Conservation (phyloP, 2,329 filamentous ascomycete species). For the Aspergillus pseudonomiae region DNA sequence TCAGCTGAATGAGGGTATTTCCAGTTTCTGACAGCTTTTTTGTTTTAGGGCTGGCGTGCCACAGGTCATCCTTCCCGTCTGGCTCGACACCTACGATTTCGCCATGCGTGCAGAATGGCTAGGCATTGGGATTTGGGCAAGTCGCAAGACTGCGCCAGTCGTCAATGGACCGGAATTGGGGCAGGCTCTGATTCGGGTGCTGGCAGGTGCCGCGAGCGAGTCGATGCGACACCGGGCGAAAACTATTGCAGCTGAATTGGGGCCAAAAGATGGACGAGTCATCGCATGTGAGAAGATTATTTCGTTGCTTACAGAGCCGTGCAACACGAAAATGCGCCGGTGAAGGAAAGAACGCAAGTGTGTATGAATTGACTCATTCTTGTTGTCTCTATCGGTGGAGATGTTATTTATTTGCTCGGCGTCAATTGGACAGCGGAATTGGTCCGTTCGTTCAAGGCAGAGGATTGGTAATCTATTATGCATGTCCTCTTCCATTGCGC, state of each 20-base stretch:
- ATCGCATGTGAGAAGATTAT: slow-evolving; percentile 27
- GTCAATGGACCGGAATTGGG: slow-evolving; percentile 31
- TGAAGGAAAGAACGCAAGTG: not conserved
- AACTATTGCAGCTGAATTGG: slow-evolving; percentile 13
- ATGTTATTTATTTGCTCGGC: too few species aligned
- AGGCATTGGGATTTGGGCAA: slow-evolving; percentile 48
- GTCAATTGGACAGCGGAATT: not conserved
- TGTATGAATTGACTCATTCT: not conserved
- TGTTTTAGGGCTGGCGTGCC: slow-evolving; percentile 45
- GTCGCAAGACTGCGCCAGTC: slow-evolving; percentile 37
- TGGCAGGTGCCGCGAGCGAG: slow-evolving; percentile 11
- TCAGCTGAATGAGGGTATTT: not conserved
- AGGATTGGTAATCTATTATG: not conserved
- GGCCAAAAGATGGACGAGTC: slow-evolving; percentile 20
- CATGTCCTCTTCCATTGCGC: too few species aligned
- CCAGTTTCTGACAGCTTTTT: slow-evolving; percentile 7
- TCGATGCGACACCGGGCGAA: slow-evolving; percentile 15
- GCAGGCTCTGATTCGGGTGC: slow-evolving; percentile 26
- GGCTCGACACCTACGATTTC: slow-evolving; percentile 53
- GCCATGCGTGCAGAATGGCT: slow-evolving; percentile 48
- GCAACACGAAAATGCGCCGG: not conserved
- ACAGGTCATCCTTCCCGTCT: slow-evolving; percentile 51
- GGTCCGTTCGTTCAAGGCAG: not conserved
- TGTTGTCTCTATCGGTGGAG: not conserved
- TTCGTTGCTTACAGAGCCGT: not conserved